Evolutionary conservation across 768 basidiomycete species (phyloP).

Genomic region (Rubroboletus pulcherrimus): DNA sequence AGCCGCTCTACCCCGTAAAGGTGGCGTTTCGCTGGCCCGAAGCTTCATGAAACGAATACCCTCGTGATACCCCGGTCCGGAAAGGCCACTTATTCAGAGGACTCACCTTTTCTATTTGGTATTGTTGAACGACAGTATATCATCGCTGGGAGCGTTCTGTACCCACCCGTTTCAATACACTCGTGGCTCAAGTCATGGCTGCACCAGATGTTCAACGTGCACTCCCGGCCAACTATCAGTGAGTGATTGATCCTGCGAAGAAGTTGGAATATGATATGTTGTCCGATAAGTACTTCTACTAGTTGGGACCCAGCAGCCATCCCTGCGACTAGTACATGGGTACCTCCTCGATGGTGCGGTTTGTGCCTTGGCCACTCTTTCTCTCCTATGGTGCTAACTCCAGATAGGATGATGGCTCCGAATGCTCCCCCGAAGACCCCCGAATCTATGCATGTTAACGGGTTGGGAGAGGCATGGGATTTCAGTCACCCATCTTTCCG

Average conservation of each 20-base stretch:
- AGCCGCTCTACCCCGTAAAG: neutral
- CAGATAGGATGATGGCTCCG: constrained; percentile 20
- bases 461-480: constrained; percentile 26
- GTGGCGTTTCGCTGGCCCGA: neutral
- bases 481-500: constrained; percentile 17
- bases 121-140: neutral
- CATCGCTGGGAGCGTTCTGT: neutral
- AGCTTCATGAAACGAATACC: neutral
- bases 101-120: neutral
- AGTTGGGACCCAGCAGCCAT: constrained; percentile 26
- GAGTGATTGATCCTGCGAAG: neutral
- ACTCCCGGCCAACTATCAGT: constrained; percentile 16
- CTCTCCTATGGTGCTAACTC: neutral
- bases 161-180: neutral
- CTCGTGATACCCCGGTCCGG: neutral
- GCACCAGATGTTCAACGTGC: constrained; percentile 19
- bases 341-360: constrained; percentile 25
- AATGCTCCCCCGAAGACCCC: neutral
- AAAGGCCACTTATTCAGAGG: neutral
- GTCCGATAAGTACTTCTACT: neutral
- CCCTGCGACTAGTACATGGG: constrained; percentile 25
- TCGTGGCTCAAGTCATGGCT: constrained; percentile 15
- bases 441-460: constrained; percentile 9
- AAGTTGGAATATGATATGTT: neutral
- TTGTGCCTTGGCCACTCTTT: neutral